phyloP scores from a whole-genome alignment of 257 asterid species.

The Paulownia fortunei region DNA sequence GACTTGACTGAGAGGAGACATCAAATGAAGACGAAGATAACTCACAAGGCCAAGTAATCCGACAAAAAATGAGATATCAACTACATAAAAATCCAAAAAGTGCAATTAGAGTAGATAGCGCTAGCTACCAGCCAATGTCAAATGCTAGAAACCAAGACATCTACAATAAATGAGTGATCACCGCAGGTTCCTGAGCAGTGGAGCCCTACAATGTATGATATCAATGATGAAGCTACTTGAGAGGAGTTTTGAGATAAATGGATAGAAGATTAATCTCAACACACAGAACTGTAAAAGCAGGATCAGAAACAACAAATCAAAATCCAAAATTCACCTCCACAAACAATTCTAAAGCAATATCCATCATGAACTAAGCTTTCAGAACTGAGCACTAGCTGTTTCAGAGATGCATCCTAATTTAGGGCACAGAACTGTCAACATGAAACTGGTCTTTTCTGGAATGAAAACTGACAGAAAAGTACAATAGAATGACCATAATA shows the following conservation, averaged over 20 bases:
- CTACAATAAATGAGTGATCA: conserved; percentile 7
- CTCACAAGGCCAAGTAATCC: conserved; percentile 33
- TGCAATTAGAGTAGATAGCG: conserved; percentile 37
- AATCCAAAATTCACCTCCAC: conserved; percentile 5
- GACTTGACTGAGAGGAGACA: conserved; percentile 27
- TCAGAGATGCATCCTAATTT: no score
- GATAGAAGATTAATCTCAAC: neutral
- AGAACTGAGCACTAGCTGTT: no score
- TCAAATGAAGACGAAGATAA: conserved; percentile 31
- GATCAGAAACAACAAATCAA: neutral
- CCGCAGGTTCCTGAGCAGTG: conserved; percentile 15
- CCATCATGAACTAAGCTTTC: neutral
- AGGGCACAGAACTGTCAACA: no score
- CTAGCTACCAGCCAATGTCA: conserved; percentile 35
- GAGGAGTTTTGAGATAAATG: neutral
- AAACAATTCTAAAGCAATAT: neutral
- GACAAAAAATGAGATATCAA: conserved; percentile 39
- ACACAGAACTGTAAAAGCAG: neutral
- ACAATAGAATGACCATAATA: neutral
- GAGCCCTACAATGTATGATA: conserved; percentile 24
- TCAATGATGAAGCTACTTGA: conserved; percentile 3
- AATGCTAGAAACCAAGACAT: conserved; percentile 18
- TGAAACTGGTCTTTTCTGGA: neutral
- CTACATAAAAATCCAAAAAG: conserved; percentile 34
- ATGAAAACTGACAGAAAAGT: neutral